Evolutionary conservation across 805 yeast species (phyloP), one percentile per base, ranked within the genome.

Genomic region (Kuraishia capsulata): DNA sequence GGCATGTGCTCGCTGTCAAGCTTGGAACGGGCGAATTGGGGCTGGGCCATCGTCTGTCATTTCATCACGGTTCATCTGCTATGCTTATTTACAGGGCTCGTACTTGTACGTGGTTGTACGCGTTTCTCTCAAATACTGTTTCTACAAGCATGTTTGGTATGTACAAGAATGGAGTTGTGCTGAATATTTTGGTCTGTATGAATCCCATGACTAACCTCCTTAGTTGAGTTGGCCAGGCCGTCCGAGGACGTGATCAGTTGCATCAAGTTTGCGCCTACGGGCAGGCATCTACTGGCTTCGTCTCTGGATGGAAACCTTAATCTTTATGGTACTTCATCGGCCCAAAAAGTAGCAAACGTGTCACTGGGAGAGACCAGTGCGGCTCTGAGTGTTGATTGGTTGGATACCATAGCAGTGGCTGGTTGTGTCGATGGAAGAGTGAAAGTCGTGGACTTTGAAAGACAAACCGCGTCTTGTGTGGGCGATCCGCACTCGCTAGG

Each of bases 341-440:
- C 9, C 17, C n/a, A 8, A 16, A n/a, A 20, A 4, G n/a, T n/a
- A n/a, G n/a, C n/a, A n/a, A 18, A 5, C 5, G 26, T 6, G 6
- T 17, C 38, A 19, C 13, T 11, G 3, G 24, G 5, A n/a, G 19
- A 28, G 11, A 20, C 21, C 11, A n/a, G 25, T 13, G 21, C 25
- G 11, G 38, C 33, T n/a, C 38, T 36, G 25, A 26, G 18, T 10
- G 26, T 29, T 18, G 33, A 4, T 10, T 36, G 38, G 38, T 18
- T 14, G 13, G 13, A 16, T 26, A 14, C 19, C 5, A 24, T 13
- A 9, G 35, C 38, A 4, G 23, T 20, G 13, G 21, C 21, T 17
- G 80, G 81, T 0, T 64, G 67, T 20, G 58, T 75, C 2, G 76
- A 76, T 43, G 84, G 87, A 2, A 56, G 65, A n/a, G 58, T 80